Evolutionary conservation across 352 stramenopile genomes (phyloP).

Genomic region (Pythium coloratum): DNA sequence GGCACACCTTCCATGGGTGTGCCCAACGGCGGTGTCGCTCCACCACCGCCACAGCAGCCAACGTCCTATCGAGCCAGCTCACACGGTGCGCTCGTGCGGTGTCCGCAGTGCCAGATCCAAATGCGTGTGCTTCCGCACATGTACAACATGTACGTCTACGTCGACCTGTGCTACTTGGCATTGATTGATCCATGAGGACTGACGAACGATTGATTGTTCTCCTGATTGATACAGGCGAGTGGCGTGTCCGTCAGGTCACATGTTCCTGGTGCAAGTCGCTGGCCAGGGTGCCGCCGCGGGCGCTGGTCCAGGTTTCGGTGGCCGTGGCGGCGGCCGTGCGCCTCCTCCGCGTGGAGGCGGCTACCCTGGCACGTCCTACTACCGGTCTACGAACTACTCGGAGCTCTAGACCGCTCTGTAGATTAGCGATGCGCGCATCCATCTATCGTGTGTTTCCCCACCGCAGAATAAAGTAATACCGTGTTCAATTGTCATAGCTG

Average conservation of each 20-base stretch:
- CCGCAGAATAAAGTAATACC: neutral
- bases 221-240: conserved; percentile 48
- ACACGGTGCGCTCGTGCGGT: conserved; percentile 84
- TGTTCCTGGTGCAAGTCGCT: conserved; percentile 85
- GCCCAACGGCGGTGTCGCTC: neutral
- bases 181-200: neutral
- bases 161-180: neutral
- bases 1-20: conserved; percentile 1
- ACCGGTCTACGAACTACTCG: conserved; percentile 17
- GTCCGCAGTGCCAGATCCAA: conserved; percentile 84
- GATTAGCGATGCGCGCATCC: neutral
- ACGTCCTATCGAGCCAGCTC: conserved; percentile 77
- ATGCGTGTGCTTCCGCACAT: conserved; percentile 87
- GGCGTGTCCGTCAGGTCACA: conserved; percentile 79
- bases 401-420: conserved; percentile 8
- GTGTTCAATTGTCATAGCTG: neutral
- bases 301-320: conserved; percentile 2
- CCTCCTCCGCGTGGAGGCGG: conserved; percentile 8
- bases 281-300: conserved; percentile 21
- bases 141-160: conserved; percentile 85
- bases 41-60: conserved; percentile 37
- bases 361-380: conserved; percentile 19
- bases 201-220: conserved; percentile 3
- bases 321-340: conserved; percentile 8
- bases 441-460: neutral